Conservation (phyloP, 495 filamentous ascomycete species). For the Thermothielavioides terrestris region DNA sequence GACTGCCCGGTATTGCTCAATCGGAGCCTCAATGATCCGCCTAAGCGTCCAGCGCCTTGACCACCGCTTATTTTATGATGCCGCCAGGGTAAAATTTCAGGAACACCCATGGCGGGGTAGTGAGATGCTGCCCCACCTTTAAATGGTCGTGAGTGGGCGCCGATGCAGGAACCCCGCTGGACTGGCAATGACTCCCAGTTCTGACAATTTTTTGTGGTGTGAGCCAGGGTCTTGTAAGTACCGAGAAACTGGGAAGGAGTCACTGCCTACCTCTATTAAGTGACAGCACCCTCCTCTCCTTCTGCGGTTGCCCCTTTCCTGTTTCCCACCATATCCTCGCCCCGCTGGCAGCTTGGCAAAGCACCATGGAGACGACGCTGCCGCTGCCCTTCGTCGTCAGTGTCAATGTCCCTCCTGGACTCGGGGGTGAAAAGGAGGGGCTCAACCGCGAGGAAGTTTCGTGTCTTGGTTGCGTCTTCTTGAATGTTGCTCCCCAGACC, state of each 20-base stretch:
- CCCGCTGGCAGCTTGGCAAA: not conserved
- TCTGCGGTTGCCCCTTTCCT: not conserved
- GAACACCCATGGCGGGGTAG: slow-evolving; percentile 9
- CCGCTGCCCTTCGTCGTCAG: slow-evolving; percentile 50
- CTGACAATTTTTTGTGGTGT: slow-evolving; percentile 4
- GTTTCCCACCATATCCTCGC: not conserved
- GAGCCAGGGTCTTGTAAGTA: not conserved
- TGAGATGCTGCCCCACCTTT: slow-evolving; percentile 4
- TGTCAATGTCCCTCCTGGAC: slow-evolving; percentile 47
- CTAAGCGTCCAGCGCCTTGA: slow-evolving; percentile 15
- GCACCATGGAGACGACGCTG: slow-evolving; percentile 46
- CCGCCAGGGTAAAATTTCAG: not conserved
- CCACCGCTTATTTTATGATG: slow-evolving; percentile 21
- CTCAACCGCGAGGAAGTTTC: slow-evolving; percentile 63
- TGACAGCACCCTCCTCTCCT: no score
- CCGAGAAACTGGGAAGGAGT: not conserved
- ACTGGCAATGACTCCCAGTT: slow-evolving; percentile 3
- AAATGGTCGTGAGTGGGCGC: not conserved
- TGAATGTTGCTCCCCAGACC: slow-evolving; percentile 50
- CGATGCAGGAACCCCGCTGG: slow-evolving; percentile 9
- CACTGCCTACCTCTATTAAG: not conserved
- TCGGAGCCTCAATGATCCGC: slow-evolving; percentile 17
- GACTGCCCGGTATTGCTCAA: slow-evolving; percentile 21
- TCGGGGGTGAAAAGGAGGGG: slow-evolving; percentile 41
- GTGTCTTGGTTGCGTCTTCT: slow-evolving; percentile 67